Base-by-base conservation (phyloP, 176 grass and related monocot species). In the Triticum dicoccoides region DNA sequence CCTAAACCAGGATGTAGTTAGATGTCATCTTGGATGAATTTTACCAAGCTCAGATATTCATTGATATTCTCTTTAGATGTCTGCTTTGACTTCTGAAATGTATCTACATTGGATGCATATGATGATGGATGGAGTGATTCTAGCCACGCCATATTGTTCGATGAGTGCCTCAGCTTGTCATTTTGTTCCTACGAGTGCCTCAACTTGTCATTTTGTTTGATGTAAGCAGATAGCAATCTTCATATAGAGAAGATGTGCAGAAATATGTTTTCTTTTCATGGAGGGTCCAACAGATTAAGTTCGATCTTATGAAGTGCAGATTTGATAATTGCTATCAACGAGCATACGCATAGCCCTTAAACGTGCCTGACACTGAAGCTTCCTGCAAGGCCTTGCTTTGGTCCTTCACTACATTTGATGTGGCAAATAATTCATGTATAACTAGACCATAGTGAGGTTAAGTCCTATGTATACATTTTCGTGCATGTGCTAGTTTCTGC, bases 321-420 rank as follows among this genome's bases (percentile, higher is more conserved):
- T 51, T 51, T 51, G 47, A 51, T 4, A 51, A 12, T 51, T 51
- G 47, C 47, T 15, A 15, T 15, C 47, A 51, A 4, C 5, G 4
- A 51, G 47, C 47, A 51, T 51, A 51, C 13, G 5, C 8, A 34
- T 34, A 68, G 65, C 65, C 29, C 65, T 68, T 34, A 68, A 14
- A 68, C 29, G 65, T 68, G 29, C 32, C 29, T 33, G 29, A 15
- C 9, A 27, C 62, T 82, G 32, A 11, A 44, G 29, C 38, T 32
- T 82, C 41, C n/a, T 69, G 41, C 23, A 23, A 21, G 52, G 66
- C n/a, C 79, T 77, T 83, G 52, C 38, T 76, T n/a, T 66, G 12
- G 6, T 49, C n/a, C 29, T 86, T 86, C 34, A 63, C 27, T 80
- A 75, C 64, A 71, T 14, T 45, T 32, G 1, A 65, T 37, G 41